These are phyloP conservation scores for Coemansia sp. DNA, from an alignment of 192 early-diverging fungal species.

Conservation along the genomic window DNA sequence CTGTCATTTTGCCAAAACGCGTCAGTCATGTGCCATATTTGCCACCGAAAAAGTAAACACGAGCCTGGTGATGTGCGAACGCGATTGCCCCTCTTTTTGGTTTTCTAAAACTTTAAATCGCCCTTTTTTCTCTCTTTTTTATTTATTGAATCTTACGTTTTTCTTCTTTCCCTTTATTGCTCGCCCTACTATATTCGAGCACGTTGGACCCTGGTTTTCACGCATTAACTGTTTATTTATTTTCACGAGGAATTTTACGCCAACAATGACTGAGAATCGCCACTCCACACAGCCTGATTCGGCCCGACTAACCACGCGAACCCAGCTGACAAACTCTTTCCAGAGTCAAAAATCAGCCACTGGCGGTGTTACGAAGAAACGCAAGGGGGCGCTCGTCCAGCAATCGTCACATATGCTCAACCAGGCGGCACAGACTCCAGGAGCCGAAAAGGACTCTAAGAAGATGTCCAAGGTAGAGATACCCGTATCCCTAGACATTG, in stretches of 20 bases:
- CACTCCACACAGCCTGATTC: slow-evolving; percentile 22
- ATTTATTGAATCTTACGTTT: not conserved
- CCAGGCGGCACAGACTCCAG: slow-evolving; percentile 12
- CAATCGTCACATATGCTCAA: slow-evolving; percentile 36
- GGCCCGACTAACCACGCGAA: slow-evolving; percentile 23
- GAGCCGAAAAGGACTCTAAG: slow-evolving; percentile 39
- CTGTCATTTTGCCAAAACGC: not conserved
- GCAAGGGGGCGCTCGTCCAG: slow-evolving; percentile 35
- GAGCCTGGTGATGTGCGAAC: not conserved
- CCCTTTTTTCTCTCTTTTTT: not conserved
- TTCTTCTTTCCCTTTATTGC: slow-evolving; percentile 2
- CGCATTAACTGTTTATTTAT: not conserved
- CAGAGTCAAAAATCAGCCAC: slow-evolving; percentile 39
- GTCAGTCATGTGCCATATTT: slow-evolving; percentile 3
- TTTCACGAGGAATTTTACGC: not conserved
- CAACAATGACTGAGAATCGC: slow-evolving; percentile 38
- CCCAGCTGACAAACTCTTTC: slow-evolving; percentile 32
- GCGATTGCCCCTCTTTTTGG: not conserved
- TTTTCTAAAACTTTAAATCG: slow-evolving; percentile 12
- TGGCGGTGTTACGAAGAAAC: slow-evolving; percentile 19
- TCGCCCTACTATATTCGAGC: not conserved
- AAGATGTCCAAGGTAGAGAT: slow-evolving; percentile 46
- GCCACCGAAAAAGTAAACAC: slow-evolving; percentile 5
- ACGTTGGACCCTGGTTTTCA: not conserved
- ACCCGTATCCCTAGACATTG: slow-evolving; percentile 44